Evolutionary conservation across 2,329 filamentous ascomycete species (phyloP), one percentile per base, ranked within the genome.

Genomic region (Talaromyces sp.): DNA sequence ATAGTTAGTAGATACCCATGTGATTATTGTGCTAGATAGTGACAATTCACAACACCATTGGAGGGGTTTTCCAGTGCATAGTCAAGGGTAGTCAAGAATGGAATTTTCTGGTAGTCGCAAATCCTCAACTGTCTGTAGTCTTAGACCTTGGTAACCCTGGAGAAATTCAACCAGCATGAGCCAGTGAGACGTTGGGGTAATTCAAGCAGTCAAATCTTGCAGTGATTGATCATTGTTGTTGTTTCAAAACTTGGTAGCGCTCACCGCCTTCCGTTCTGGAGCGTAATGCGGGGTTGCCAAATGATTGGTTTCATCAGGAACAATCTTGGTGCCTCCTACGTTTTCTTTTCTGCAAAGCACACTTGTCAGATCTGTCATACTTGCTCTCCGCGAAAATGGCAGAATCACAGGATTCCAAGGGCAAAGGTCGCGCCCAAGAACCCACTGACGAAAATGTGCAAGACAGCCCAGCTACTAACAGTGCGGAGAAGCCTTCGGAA

Each of bases 341-440:
- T 37, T 36, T 15, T 17, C 31, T 15, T 25, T 21, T 39, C 19
- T 37, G 33, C 11, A n/a, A 11, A 52, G 21, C 15, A 21, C 25
- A 21, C 28, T 35, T 21, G 45, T 15, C 25, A 21, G 17, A 21
- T 28, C n/a, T 39, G 48, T 19, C 35, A 19, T 46, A 40, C 53
- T 56, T 25, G 36, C 55, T 57, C n/a, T 33, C 54, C 56, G 40
- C 62, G 50, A 60, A 61, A 59, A 74, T 74, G 72, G 65, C 72
- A 33, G 70, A 73, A 54, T 63, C 67, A n/a, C 64, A 69, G 46
- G 66, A 71, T 40, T 58, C 52, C 40, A 72, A 73, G 63, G 70
- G 68, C 60, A 73, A 73, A 52, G 65, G 64, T 45, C 58, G 37
- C 17, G 53, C 36, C 13, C 53, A 57, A 31, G 58, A 60, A 33